These are phyloP conservation scores for Cadophora sp. DNA, from an alignment of 2,329 filamentous ascomycete species.

Conservation along the genomic window DNA sequence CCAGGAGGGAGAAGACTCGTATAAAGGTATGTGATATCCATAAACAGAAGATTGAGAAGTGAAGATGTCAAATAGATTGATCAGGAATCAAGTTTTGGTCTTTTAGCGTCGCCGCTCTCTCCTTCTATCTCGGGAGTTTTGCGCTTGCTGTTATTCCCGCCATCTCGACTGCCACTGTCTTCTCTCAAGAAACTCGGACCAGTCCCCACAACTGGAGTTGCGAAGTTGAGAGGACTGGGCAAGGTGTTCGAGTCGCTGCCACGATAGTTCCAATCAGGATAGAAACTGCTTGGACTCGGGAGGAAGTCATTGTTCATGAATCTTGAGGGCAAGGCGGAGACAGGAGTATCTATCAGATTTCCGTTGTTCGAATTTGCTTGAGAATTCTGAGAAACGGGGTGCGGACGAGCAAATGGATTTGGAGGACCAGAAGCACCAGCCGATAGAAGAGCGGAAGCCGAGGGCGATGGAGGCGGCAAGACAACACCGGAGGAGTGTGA, in stretches of 20 bases:
- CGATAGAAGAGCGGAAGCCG: constrained; percentile 77
- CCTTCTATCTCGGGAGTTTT: constrained; percentile 42
- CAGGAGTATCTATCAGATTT: constrained; percentile 76
- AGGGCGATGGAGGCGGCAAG: constrained; percentile 91
- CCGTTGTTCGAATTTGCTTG: constrained; percentile 44
- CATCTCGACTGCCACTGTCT: constrained; percentile 47
- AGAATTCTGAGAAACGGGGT: constrained; percentile 63
- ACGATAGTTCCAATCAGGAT: constrained; percentile 85
- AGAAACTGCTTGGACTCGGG: constrained; percentile 91
- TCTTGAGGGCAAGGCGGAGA: constrained; percentile 90
- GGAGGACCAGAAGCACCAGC: constrained; percentile 91
- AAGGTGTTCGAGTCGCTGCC: constrained; percentile 80
- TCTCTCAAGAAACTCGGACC: constrained; percentile 70
- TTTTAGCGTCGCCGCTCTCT: constrained; percentile 38
- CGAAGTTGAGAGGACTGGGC: constrained; percentile 91
- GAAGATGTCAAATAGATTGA: neutral
- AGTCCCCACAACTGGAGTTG: constrained; percentile 74
- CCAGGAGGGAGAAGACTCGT: constrained; percentile 4
- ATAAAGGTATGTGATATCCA: neutral
- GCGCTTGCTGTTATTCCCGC: constrained; percentile 36
- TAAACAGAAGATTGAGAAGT: neutral
- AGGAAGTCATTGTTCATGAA: constrained; percentile 89
- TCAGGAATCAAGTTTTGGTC: constrained; percentile 21
- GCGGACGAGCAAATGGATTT: constrained; percentile 93
- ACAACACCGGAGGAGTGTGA: constrained; percentile 75